Percentiles rank a stretch among this genome's conserved stretches.
phyloP scores from a whole-genome alignment of 371 early-diverging fungal genomes.

The Dinochytrium kinnereticum region DNA sequence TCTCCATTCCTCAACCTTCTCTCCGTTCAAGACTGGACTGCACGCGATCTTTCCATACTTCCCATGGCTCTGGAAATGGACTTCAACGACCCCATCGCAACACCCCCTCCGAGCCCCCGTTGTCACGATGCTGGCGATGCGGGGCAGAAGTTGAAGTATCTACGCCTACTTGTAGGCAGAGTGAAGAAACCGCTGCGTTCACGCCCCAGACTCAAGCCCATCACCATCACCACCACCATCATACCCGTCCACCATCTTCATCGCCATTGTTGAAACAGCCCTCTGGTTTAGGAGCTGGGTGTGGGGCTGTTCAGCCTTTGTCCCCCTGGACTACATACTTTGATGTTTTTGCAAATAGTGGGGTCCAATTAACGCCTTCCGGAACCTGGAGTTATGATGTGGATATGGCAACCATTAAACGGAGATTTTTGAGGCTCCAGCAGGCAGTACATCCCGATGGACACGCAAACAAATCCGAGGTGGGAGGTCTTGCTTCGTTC shows the following conservation, averaged over 20 bases:
- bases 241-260: neutral
- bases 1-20: too few relatives aligned
- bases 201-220: too few relatives aligned
- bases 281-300: slow-evolving; percentile 62
- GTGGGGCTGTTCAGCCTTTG: slow-evolving; percentile 73
- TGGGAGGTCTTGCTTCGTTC: slow-evolving; percentile 34
- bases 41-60: neutral
- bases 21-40: neutral
- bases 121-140: slow-evolving; percentile 43
- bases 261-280: slow-evolving; percentile 10
- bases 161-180: slow-evolving; percentile 28
- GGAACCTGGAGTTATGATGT: slow-evolving; percentile 64
- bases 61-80: neutral
- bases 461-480: slow-evolving; percentile 70
- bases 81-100: slow-evolving; percentile 1
- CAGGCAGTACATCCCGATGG: slow-evolving; percentile 89
- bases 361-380: neutral
- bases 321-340: slow-evolving; percentile 67
- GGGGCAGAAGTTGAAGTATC: slow-evolving; percentile 32
- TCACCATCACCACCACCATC: neutral
- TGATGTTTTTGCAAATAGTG: slow-evolving; percentile 61
- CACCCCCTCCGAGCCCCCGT: slow-evolving; percentile 11
- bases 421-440: slow-evolving; percentile 74
- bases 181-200: slow-evolving; percentile 19
- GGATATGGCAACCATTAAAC: slow-evolving; percentile 65